Evolutionary conservation across 495 filamentous ascomycete species (phyloP), one percentile per base, ranked within the genome.

Genomic region (Glarea lozoyensis): DNA sequence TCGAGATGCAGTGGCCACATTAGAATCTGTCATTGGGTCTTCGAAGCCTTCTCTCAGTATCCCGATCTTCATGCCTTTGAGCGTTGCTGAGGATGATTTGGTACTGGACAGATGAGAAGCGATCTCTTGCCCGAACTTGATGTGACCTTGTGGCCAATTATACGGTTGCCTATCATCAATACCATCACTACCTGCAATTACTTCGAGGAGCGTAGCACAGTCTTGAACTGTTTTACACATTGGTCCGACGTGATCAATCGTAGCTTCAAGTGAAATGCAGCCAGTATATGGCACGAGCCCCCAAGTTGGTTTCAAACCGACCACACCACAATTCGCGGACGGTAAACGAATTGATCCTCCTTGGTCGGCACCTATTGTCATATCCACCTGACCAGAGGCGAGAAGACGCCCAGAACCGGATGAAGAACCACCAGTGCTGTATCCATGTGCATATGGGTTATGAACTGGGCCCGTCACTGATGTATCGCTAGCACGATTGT

Each of bases 381-480:
- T 79, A 11, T 88, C 88, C 2, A 93, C 69, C 10, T 95, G 57
- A 1, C 88, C 89, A 4, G 78, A 69, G 9, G 75, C 67, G 24
- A 94, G 76, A 30, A 83, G 78, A 42, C 89, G 94, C 1, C 76
- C 89, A 18, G 79, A 78, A 3, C 90, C 90, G 5, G 87, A 84
- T 0, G 88, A 94, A 0, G 86, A 93, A 12, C 90, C 90, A 20
- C 90, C 90, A 19, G 84, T 80, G 62, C 93, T 96, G 67, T 88
- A 94, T 2, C 67, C 52, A 0, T 63, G 58, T 57, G 93, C 88
- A 54, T 87, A 77, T 33, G 89, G 92, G 61, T 97, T 97, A 2
- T 70, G 62, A 0, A 89, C 84, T 0, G 88, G 94, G 13, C 89
- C 88, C 51, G 69, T 71, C 4, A 68, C 62, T 13, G 67, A 65